phyloP scores from a whole-genome alignment of 306 rosid genomes.

The Argentina anserina region DNA sequence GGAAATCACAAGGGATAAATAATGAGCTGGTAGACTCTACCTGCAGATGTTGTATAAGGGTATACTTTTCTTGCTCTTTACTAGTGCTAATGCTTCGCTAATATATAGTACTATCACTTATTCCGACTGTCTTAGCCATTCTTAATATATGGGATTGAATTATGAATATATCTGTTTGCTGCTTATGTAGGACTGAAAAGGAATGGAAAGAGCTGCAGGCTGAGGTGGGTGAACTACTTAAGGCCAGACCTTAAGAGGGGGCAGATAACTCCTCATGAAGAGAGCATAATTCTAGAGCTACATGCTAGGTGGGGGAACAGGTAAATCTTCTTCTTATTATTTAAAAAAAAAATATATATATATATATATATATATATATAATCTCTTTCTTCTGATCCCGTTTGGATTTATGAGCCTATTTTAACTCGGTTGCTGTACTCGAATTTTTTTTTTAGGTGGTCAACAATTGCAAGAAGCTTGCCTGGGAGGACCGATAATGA shows the following conservation, averaged over 20 bases:
- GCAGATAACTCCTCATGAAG: constrained; percentile 94
- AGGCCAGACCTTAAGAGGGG: constrained; percentile 96
- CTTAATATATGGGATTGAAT: constrained; percentile 1
- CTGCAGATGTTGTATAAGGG: not conserved
- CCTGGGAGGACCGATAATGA: constrained; percentile 97
- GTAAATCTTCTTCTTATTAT: constrained; percentile 26
- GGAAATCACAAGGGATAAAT: not conserved
- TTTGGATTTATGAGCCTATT: not conserved
- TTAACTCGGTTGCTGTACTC: not conserved
- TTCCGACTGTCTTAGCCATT: not conserved
- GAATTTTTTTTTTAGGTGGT: constrained; percentile 53
- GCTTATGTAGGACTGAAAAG: constrained; percentile 66
- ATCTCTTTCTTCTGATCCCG: not conserved
- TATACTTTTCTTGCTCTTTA: not conserved
- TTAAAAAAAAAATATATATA: not conserved
- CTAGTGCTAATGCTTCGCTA: not conserved
- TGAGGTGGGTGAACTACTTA: constrained; percentile 93
- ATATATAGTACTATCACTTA: not conserved
- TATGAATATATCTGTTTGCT: constrained; percentile 6
- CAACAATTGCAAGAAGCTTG: constrained; percentile 88
- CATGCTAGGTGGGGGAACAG: constrained; percentile 98
- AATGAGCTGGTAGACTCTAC: not conserved
- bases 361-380: no score
- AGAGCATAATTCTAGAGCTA: constrained; percentile 69
- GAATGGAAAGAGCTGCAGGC: constrained; percentile 94